Percentiles rank a stretch among this genome's conserved stretches.
Evolutionary conservation across 306 rosid genomes (phyloP).

Genomic region (Inga oerstediana): DNA sequence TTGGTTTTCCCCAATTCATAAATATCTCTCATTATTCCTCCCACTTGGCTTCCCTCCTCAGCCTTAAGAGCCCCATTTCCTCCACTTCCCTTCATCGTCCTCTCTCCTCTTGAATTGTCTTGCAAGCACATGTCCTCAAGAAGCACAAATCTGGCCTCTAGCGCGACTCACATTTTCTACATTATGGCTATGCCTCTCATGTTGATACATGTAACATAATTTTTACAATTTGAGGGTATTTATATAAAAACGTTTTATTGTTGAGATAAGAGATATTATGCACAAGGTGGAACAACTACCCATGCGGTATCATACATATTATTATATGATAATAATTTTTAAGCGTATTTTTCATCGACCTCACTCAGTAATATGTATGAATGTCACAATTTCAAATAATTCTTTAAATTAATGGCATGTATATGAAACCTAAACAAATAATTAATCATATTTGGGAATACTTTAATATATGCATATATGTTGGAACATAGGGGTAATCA

Average conservation of each 20-base stretch:
- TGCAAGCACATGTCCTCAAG: not conserved
- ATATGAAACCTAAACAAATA: not conserved
- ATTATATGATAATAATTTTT: too few species aligned
- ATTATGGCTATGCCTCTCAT: not conserved
- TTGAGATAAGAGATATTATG: not conserved
- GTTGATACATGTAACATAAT: not conserved
- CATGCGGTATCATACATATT: not conserved
- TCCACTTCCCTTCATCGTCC: not conserved
- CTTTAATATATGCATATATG: too few species aligned
- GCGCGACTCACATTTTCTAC: not conserved
- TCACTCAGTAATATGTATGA: not conserved
- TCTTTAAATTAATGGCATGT: not conserved
- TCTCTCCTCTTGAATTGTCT: not conserved
- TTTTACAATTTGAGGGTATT: not conserved
- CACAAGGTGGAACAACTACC: not conserved
- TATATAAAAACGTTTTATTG: not conserved
- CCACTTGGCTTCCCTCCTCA: not conserved
- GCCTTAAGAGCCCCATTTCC: not conserved
- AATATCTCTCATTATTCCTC: not conserved
- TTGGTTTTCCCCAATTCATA: not conserved
- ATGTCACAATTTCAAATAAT: not conserved
- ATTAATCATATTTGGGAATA: too few species aligned
- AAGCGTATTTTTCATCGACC: not conserved
- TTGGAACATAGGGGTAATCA: not conserved
- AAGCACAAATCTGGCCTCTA: not conserved